Conservation (phyloP, 2,329 filamentous ascomycete species). For the Fusarium sarcochroum region DNA sequence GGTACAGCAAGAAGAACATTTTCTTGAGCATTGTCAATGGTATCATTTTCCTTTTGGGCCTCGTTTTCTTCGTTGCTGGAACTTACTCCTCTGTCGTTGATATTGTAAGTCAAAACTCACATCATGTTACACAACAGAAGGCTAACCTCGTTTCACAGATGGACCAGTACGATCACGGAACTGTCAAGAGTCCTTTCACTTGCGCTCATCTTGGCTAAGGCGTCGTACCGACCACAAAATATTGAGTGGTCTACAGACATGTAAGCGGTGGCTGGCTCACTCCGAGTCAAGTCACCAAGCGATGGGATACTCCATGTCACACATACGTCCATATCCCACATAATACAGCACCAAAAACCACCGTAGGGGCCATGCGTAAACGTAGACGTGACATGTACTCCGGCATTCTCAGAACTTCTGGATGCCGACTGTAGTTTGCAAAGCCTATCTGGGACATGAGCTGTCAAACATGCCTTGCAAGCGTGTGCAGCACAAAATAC, state of each 20-base stretch:
- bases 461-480: neutral
- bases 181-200: slow-evolving; percentile 32
- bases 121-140: rapidly evolving
- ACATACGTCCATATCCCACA: slow-evolving; percentile 37
- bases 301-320: slow-evolving; percentile 37
- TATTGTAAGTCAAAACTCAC: slow-evolving; percentile 17
- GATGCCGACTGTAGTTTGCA: neutral
- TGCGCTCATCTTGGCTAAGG: slow-evolving; percentile 32
- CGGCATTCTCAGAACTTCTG: neutral
- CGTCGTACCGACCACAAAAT: neutral
- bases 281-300: slow-evolving; percentile 5
- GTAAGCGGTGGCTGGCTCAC: neutral
- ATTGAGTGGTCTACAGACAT: neutral
- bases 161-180: slow-evolving; percentile 33
- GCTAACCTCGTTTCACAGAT: slow-evolving; percentile 22
- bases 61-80: slow-evolving; percentile 37
- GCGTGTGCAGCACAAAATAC: too few species aligned
- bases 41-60: slow-evolving; percentile 36
- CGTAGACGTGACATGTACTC: slow-evolving; percentile 39
- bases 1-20: slow-evolving; percentile 37
- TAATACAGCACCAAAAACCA: slow-evolving; percentile 43
- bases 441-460: neutral
- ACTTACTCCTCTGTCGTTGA: slow-evolving; percentile 34
- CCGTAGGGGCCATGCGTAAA: slow-evolving; percentile 44
- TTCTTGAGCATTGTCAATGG: slow-evolving; percentile 27